These are phyloP conservation scores for Viola odorata DNA, from an alignment of 345 rosid species.

Conservation along the genomic window DNA sequence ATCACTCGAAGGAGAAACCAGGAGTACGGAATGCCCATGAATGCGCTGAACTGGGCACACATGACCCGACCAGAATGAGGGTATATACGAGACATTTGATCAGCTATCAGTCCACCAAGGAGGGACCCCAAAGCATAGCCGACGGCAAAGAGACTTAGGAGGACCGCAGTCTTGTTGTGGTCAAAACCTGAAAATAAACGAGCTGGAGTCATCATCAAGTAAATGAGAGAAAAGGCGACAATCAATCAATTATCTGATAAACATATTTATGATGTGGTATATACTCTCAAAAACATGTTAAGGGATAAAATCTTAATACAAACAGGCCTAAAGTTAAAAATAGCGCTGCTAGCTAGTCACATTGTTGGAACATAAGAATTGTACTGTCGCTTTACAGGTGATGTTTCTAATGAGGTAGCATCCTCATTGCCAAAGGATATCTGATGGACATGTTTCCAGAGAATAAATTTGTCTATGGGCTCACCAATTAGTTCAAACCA, in stretches of 20 bases:
- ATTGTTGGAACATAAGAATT: no score
- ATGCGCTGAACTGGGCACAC: slow-evolving; percentile 93
- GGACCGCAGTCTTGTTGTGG: slow-evolving; percentile 69
- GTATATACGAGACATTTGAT: slow-evolving; percentile 46
- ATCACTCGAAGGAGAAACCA: slow-evolving; percentile 61
- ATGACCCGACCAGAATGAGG: slow-evolving; percentile 79
- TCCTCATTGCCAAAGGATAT: no score
- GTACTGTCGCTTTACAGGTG: no score
- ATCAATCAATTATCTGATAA: not conserved
- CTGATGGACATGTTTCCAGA: no score
- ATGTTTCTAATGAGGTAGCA: no score
- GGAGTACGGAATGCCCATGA: slow-evolving; percentile 96
- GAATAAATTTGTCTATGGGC: not conserved
- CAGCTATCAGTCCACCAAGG: slow-evolving; percentile 73
- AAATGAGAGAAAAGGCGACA: not conserved
- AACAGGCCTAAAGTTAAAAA: not conserved
- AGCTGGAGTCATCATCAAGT: slow-evolving; percentile 3
- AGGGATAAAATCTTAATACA: not conserved
- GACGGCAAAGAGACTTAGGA: slow-evolving; percentile 65
- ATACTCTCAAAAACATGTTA: not conserved
- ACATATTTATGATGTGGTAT: no score
- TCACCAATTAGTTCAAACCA: slow-evolving; percentile 94
- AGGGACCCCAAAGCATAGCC: slow-evolving; percentile 79
- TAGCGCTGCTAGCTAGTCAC: not conserved
- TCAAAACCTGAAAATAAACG: slow-evolving; percentile 51